Evolutionary conservation across 1,284 basidiomycete genomes (phyloP), one percentile per base, ranked within the genome.

Genomic region (Apiotrichum sp.): DNA sequence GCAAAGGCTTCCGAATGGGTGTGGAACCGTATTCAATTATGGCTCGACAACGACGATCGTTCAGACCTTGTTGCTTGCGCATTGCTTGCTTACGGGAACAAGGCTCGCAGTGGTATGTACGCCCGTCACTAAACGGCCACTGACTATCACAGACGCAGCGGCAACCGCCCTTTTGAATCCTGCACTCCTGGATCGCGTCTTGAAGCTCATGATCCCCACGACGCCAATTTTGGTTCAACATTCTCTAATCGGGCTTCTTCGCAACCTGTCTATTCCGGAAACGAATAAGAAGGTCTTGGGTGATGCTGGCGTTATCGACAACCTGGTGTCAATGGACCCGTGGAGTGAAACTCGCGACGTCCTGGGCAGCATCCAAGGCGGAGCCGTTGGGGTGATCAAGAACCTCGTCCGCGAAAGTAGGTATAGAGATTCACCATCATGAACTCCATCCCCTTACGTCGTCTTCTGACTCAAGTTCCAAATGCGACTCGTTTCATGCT

Each of bases 331-430:
- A n/a, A 86, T 86, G 58, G 83, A 84, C 2, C 78, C 90, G 8
- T 92, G 87, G 84, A 80, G 81, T 33, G 81, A 84, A 50, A 81
- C 82, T 57, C 77, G 81, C 6, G 89, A 93, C 70, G 83, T 91
- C 78, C 83, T 87, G 10, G 87, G 89, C 54, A 82, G 88, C 10
- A 84, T 98, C 0, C 95, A 98, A 74, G 81, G 92, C 32, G 86
- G 85, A 47, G 89, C 89, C 0, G 87, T 97, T 44, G 90, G 89
- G 0, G 80, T 93, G 14, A 82, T 88, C 34, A 97, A 97, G 76
- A 88, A 96, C 68, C 80, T 98, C 55, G 56, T 58, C 3, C 53
- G 59, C 3, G 56, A 58, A 8, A 31, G 50, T 55, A 36, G 42
- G 47, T 36, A 29, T 8, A 11, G 11, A 43, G 11, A 29, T 50